Conservation (phyloP, 805 yeast genomes). For the Candida maris region DNA sequence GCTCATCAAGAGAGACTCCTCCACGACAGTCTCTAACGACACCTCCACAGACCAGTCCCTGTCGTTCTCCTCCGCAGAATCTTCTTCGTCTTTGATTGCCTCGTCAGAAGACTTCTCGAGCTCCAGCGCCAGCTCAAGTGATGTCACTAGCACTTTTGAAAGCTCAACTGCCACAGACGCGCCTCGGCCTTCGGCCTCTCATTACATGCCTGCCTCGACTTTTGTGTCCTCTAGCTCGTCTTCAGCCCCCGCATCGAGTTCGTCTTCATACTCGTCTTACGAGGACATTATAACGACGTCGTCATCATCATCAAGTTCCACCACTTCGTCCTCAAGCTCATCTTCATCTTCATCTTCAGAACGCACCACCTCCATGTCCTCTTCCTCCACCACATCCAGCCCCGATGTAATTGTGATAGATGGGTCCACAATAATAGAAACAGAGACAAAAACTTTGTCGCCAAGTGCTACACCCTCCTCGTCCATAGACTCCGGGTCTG, state of each 20-base stretch:
- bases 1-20: conserved; percentile 4
- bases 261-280: conserved; percentile 2
- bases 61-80: background rate
- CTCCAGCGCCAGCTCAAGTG: background rate
- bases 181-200: too few species aligned
- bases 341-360: conserved; percentile 8
- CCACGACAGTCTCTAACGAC: background rate
- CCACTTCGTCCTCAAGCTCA: conserved; percentile 5
- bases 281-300: conserved; percentile 2
- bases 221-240: too few species aligned
- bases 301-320: conserved; percentile 7
- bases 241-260: conserved; percentile 3
- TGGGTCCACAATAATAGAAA: conserved; percentile 3
- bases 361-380: conserved; percentile 6
- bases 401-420: conserved; percentile 4
- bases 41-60: background rate
- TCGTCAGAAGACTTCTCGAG: background rate
- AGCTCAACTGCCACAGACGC: too few species aligned
- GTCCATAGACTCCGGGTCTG: conserved; percentile 8
- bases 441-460: conserved; percentile 12
- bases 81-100: too few species aligned
- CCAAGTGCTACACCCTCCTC: conserved; percentile 31
- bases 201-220: too few species aligned
- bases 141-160: too few species aligned
- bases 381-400: conserved; percentile 12